Evolutionary conservation across 495 filamentous ascomycete genomes (phyloP).

Genomic region (Xylaria flabelliformis): DNA sequence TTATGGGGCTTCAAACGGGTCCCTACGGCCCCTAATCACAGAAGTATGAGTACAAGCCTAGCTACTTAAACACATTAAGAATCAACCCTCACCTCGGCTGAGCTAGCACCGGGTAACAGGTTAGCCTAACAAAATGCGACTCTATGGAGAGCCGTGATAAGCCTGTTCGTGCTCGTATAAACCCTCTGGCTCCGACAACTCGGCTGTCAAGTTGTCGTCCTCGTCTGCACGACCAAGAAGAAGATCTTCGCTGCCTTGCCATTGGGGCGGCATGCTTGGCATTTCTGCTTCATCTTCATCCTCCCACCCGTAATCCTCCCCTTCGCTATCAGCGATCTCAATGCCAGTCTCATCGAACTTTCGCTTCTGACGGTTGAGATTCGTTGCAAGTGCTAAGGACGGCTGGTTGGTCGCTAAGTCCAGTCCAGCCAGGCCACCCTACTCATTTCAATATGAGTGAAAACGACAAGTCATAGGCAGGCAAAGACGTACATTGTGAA

Average conservation of each 20-base stretch:
- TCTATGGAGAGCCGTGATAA: constrained; percentile 16
- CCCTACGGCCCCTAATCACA: neutral
- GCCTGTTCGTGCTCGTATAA: constrained; percentile 11
- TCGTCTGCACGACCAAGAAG: constrained; percentile 48
- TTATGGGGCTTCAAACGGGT: constrained; percentile 8
- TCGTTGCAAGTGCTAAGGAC: constrained; percentile 38
- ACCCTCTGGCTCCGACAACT: constrained; percentile 16
- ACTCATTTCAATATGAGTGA: constrained; percentile 29
- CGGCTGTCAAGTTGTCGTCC: constrained; percentile 30
- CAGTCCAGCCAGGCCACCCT: constrained; percentile 37
- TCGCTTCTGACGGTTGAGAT: constrained; percentile 47
- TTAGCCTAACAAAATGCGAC: constrained; percentile 11
- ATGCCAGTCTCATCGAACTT: constrained; percentile 52
- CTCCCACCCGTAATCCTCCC: constrained; percentile 59
- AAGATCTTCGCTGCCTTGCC: constrained; percentile 60
- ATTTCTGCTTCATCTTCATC: constrained; percentile 54
- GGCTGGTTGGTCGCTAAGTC: constrained; percentile 35
- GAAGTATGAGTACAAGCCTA: neutral
- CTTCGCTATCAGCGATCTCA: constrained; percentile 59
- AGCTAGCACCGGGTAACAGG: constrained; percentile 18
- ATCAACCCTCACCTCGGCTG: constrained; percentile 12
- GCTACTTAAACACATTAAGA: constrained; percentile 9
- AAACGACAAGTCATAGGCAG: constrained; percentile 15
- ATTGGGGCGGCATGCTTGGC: constrained; percentile 55
- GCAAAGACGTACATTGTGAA: constrained; percentile 42